These are phyloP conservation scores for Ajuga reptans DNA, from an alignment of 305 asterid species.

Conservation along the genomic window DNA sequence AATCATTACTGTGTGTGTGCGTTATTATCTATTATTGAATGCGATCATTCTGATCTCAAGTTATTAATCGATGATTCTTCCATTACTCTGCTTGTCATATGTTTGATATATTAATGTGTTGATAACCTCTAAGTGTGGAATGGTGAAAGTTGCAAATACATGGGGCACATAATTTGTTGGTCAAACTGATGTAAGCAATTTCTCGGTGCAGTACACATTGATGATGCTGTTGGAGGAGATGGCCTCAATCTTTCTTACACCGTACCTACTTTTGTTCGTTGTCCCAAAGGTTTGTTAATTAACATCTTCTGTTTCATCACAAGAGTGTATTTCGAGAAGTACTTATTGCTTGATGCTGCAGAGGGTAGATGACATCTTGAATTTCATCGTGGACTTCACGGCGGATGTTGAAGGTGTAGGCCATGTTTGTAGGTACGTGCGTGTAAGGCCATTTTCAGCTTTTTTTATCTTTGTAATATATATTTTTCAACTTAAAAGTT, in stretches of 20 bases:
- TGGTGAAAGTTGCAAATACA: neutral
- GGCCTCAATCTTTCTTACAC: conserved; percentile 95
- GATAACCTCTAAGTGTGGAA: neutral
- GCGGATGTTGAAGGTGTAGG: conserved; percentile 86
- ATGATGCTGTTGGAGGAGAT: conserved; percentile 95
- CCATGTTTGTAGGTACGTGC: conserved; percentile 71
- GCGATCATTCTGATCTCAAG: neutral
- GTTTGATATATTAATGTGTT: neutral
- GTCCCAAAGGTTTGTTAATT: conserved; percentile 68
- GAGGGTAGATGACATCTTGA: conserved; percentile 73
- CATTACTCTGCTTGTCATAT: neutral
- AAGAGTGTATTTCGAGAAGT: conserved; percentile 13
- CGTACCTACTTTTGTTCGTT: conserved; percentile 65
- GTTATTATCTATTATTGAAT: neutral
- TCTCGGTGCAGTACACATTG: conserved; percentile 72
- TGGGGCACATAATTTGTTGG: neutral
- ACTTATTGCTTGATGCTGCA: conserved; percentile 31
- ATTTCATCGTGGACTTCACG: conserved; percentile 80
- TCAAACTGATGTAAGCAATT: conserved; percentile 11
- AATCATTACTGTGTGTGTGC: neutral
- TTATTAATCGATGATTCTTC: neutral
- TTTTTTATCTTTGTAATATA: no score
- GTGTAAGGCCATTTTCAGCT: neutral
- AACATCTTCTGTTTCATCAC: neutral
- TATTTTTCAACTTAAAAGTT: no score